Evolutionary conservation across 2,329 filamentous ascomycete species (phyloP).

Genomic region (Microascus cirrosus): DNA sequence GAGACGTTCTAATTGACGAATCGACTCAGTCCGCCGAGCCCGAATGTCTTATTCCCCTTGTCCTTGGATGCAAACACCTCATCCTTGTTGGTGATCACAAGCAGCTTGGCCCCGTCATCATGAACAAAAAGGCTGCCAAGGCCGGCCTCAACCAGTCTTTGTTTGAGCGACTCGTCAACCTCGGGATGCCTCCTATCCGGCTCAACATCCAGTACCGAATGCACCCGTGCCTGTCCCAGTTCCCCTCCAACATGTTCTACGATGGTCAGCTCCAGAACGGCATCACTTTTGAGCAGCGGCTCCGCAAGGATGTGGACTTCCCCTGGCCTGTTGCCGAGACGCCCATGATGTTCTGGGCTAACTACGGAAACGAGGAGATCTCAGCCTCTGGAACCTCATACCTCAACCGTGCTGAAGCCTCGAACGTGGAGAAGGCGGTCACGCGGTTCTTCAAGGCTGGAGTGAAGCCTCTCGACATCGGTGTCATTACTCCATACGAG

Average conservation of each 20-base stretch:
- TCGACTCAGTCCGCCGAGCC: slow-evolving; percentile 97
- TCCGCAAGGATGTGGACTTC: slow-evolving; percentile 91
- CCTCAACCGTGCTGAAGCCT: slow-evolving; percentile 91
- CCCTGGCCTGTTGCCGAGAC: slow-evolving; percentile 91
- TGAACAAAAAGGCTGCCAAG: slow-evolving; percentile 99
- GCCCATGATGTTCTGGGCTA: slow-evolving; percentile 99
- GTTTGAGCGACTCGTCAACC: slow-evolving; percentile 88
- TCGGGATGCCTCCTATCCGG: slow-evolving; percentile 83
- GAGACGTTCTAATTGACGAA: slow-evolving; percentile 95
- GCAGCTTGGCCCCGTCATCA: slow-evolving; percentile 94
- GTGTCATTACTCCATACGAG: slow-evolving; percentile 97
- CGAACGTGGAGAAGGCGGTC: slow-evolving; percentile 97
- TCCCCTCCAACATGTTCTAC: slow-evolving; percentile 99
- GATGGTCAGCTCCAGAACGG: slow-evolving; percentile 95
- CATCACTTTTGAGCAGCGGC: slow-evolving; percentile 77
- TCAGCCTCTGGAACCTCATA: slow-evolving; percentile 97
- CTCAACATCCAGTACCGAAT: slow-evolving; percentile 98
- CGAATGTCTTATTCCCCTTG: slow-evolving; percentile 96
- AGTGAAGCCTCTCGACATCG: slow-evolving; percentile 86
- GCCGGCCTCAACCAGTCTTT: slow-evolving; percentile 96
- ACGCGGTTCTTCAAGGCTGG: slow-evolving; percentile 98
- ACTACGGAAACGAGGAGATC: slow-evolving; percentile 94
- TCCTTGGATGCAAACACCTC: slow-evolving; percentile 95
- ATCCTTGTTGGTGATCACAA: slow-evolving; percentile 98
- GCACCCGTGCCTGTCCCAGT: slow-evolving; percentile 94